phyloP scores from a whole-genome alignment of 2,329 filamentous ascomycete species.

The Apiospora rasikravindrae region DNA sequence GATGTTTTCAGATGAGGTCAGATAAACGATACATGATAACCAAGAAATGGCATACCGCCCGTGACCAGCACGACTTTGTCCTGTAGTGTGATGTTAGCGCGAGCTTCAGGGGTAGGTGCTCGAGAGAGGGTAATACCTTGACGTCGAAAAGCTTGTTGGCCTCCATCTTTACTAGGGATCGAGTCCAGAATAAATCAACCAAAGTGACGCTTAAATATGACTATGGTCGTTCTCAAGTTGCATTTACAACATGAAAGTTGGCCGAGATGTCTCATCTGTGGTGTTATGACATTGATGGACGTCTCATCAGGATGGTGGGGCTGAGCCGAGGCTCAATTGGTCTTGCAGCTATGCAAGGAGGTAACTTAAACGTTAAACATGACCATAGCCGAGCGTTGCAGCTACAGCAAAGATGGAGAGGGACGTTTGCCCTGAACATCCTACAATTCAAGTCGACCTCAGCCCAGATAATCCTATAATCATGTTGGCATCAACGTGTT shows the following conservation, averaged over 20 bases:
- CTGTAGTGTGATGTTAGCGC: slow-evolving; percentile 34
- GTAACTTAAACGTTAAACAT: background rate
- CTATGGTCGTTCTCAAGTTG: background rate
- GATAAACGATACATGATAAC: background rate
- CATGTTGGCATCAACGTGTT: background rate
- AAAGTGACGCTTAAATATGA: background rate
- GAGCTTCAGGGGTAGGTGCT: slow-evolving; percentile 5
- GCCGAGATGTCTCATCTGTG: background rate
- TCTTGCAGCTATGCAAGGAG: background rate
- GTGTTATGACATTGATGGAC: background rate
- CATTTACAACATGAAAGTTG: background rate
- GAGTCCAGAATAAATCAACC: background rate
- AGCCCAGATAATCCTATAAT: background rate
- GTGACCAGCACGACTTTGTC: slow-evolving; percentile 65
- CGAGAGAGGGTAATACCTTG: slow-evolving; percentile 49
- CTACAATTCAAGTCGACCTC: background rate
- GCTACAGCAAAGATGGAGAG: background rate
- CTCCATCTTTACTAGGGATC: slow-evolving; percentile 52
- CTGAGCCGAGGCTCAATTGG: slow-evolving; percentile 16
- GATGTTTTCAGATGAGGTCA: background rate
- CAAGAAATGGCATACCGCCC: slow-evolving; percentile 43
- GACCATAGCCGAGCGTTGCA: background rate
- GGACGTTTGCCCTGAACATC: background rate
- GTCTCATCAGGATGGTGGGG: slow-evolving; percentile 8
- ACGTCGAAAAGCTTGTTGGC: slow-evolving; percentile 60